These are phyloP conservation scores for Polytrichum commune DNA, from an alignment of 225 moss, liverwort and hornwort species.

Conservation along the genomic window DNA sequence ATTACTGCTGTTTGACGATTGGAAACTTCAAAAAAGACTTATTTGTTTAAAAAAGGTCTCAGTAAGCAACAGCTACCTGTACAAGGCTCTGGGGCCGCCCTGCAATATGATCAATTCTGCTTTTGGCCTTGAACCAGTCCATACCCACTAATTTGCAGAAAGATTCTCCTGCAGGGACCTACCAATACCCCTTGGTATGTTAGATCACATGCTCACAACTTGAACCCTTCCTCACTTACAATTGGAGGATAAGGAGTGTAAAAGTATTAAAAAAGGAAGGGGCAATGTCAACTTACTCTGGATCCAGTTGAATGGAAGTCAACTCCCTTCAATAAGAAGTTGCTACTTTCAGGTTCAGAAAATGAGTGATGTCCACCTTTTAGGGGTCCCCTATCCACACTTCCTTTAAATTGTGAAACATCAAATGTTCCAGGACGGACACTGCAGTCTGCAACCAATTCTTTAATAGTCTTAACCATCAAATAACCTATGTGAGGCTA, in stretches of 20 bases:
- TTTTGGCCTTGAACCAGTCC: slow-evolving; percentile 67
- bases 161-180: slow-evolving; percentile 61
- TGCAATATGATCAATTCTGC: slow-evolving; percentile 56
- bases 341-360: slow-evolving; percentile 58
- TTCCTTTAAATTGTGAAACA: slow-evolving; percentile 50
- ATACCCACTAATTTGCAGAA: slow-evolving; percentile 66
- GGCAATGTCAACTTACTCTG: slow-evolving; percentile 40
- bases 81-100: slow-evolving; percentile 52
- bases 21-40: no score
- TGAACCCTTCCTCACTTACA: no score
- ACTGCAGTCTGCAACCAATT: slow-evolving; percentile 29
- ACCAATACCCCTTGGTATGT: slow-evolving; percentile 7
- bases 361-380: slow-evolving; percentile 63
- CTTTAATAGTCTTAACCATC: slow-evolving; percentile 12
- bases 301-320: slow-evolving; percentile 48
- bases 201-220: not conserved
- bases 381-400: slow-evolving; percentile 43
- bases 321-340: slow-evolving; percentile 49
- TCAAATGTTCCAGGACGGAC: slow-evolving; percentile 28
- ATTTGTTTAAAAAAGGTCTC: no score
- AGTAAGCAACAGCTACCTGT: slow-evolving; percentile 30
- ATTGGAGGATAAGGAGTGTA: no score
- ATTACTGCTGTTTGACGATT: no score
- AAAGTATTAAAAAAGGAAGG: not conserved
- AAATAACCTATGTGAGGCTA: not conserved